phyloP scores from a whole-genome alignment of 2,329 filamentous ascomycete species.

The Xylaria sp. region DNA sequence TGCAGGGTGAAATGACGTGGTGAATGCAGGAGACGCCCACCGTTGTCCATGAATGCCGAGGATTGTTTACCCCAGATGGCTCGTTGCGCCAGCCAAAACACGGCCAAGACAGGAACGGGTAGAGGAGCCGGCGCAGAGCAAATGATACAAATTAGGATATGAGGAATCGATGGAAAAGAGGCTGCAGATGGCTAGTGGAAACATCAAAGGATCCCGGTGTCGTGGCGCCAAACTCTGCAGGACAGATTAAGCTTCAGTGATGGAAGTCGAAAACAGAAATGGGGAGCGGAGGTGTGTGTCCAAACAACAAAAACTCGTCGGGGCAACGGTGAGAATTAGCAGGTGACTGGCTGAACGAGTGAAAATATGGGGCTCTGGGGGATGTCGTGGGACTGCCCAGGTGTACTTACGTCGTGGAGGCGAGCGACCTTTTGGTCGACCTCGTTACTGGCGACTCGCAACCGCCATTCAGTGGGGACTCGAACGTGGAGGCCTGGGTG shows the following conservation, averaged over 20 bases:
- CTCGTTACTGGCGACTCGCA: no score
- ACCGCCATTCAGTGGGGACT: background rate
- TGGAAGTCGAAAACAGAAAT: constrained; percentile 33
- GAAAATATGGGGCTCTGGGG: constrained; percentile 7
- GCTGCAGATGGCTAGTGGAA: constrained; percentile 26
- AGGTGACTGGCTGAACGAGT: constrained; percentile 15
- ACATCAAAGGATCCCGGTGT: constrained; percentile 24
- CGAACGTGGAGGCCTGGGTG: background rate
- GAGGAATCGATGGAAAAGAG: constrained; percentile 4
- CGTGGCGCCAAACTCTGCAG: constrained; percentile 26
- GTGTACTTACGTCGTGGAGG: background rate
- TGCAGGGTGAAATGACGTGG: background rate
- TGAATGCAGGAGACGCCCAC: constrained; percentile 28
- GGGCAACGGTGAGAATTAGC: constrained; percentile 38
- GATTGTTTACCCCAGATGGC: constrained; percentile 40
- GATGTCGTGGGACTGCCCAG: background rate
- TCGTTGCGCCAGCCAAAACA: constrained; percentile 38
- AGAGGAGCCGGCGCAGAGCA: constrained; percentile 10
- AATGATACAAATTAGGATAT: constrained; percentile 17
- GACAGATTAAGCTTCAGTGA: constrained; percentile 25
- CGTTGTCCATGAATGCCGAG: constrained; percentile 35
- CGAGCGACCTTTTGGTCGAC: no score
- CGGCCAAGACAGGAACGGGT: constrained; percentile 16
- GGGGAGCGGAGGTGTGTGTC: constrained; percentile 32
- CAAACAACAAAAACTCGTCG: constrained; percentile 43